Percentiles rank a stretch among this genome's conserved stretches.
Evolutionary conservation across 495 filamentous ascomycete genomes (phyloP).

Genomic region (Rhizodiscina lignyota): DNA sequence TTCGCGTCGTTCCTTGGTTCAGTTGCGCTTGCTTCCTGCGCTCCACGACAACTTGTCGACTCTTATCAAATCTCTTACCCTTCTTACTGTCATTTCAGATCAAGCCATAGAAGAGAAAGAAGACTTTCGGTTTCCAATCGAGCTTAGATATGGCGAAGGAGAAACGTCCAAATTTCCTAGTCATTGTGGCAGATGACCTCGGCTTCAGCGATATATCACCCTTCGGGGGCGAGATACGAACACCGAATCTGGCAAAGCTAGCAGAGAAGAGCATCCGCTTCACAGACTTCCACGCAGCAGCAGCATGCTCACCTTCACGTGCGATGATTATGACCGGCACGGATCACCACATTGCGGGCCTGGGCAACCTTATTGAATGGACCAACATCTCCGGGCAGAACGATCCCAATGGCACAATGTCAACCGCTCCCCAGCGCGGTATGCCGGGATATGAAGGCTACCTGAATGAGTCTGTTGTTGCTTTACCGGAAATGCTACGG

Average conservation of each 20-base stretch:
- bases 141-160: slow-evolving; percentile 2
- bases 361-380: slow-evolving; percentile 33
- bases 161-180: slow-evolving; percentile 45
- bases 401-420: slow-evolving; percentile 20
- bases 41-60: too few relatives aligned
- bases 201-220: slow-evolving; percentile 45
- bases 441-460: slow-evolving; percentile 54
- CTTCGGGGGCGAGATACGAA: slow-evolving; percentile 47
- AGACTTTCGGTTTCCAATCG: too few relatives aligned
- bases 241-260: slow-evolving; percentile 40
- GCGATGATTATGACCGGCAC: slow-evolving; percentile 40
- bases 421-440: slow-evolving; percentile 19
- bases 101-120: too few relatives aligned
- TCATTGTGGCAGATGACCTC: slow-evolving; percentile 45
- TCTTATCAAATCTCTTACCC: too few relatives aligned
- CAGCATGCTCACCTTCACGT: slow-evolving; percentile 46
- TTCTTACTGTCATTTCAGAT: too few relatives aligned
- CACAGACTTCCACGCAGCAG: slow-evolving; percentile 46
- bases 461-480: slow-evolving; percentile 41
- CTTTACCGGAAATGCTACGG: slow-evolving; percentile 42
- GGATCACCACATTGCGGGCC: slow-evolving; percentile 33
- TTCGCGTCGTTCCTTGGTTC: too few relatives aligned
- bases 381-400: slow-evolving; percentile 19
- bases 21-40: too few relatives aligned
- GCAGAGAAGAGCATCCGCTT: slow-evolving; percentile 38